Evolutionary conservation across 2,329 filamentous ascomycete species (phyloP).

Genomic region (Aspergillus costaricaensis): DNA sequence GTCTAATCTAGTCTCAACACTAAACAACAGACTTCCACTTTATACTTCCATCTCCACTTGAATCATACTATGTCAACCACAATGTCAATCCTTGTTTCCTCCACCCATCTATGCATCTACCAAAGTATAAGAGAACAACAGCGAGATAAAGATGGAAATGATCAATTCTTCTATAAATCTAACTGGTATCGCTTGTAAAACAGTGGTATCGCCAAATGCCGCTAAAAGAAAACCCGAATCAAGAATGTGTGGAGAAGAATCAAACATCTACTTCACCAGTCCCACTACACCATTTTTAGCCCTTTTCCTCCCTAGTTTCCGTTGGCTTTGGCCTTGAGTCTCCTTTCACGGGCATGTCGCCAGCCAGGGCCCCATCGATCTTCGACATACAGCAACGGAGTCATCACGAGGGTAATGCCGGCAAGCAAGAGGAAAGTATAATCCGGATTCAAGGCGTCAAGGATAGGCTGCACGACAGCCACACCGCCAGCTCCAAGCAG

Average conservation of each 20-base stretch:
- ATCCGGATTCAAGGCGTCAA: constrained; percentile 34
- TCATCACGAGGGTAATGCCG: constrained; percentile 29
- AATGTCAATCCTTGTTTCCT: too few species aligned
- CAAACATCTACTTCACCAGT: neutral
- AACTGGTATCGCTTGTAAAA: neutral
- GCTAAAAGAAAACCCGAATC: neutral
- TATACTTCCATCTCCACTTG: neutral
- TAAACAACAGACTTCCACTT: neutral
- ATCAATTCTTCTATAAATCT: neutral
- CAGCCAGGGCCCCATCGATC: constrained; percentile 31
- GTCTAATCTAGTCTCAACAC: neutral
- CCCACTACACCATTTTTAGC: neutral
- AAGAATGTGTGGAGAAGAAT: neutral
- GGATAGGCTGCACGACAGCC: constrained; percentile 34
- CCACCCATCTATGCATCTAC: too few species aligned
- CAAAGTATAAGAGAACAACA: neutral
- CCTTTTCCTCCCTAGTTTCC: neutral
- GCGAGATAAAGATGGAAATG: neutral
- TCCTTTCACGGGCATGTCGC: constrained; percentile 25
- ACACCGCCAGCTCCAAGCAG: constrained; percentile 39
- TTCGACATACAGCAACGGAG: constrained; percentile 29
- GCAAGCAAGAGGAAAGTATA: constrained; percentile 31
- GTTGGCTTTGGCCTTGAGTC: constrained; percentile 3
- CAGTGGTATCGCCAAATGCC: neutral
- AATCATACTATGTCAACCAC: too few species aligned